Evolutionary conservation across 108 stramenopile species (phyloP).

Genomic region (Cyclotella baltica): DNA sequence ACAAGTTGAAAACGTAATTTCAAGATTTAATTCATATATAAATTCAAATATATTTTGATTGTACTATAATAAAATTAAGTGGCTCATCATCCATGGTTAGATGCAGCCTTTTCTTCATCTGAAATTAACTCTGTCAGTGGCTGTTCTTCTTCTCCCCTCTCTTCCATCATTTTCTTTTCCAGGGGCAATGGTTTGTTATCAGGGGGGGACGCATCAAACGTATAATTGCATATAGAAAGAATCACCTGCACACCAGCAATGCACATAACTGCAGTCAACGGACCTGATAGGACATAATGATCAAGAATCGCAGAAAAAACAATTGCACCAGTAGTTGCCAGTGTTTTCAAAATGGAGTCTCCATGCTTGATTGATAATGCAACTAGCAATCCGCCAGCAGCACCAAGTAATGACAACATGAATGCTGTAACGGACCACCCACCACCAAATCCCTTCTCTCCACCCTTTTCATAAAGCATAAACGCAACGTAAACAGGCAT

Average conservation of each 20-base stretch:
- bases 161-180: conserved; percentile 21
- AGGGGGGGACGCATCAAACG: conserved; percentile 73
- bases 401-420: conserved; percentile 72
- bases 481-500: conserved; percentile 78
- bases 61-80: not conserved
- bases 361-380: conserved; percentile 95
- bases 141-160: conserved; percentile 29
- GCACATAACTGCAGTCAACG: conserved; percentile 78
- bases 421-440: conserved; percentile 77
- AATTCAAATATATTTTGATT: not conserved
- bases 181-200: conserved; percentile 26
- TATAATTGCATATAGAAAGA: conserved; percentile 83
- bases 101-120: not conserved
- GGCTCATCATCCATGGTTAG: not conserved
- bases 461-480: conserved; percentile 66
- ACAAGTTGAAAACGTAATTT: not conserved
- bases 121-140: conserved; percentile 2
- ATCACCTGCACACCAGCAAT: conserved; percentile 85
- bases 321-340: conserved; percentile 91
- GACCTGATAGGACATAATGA: conserved; percentile 74
- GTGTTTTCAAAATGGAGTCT: conserved; percentile 93
- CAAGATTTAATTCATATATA: too few species aligned
- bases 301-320: conserved; percentile 76
- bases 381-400: conserved; percentile 92
- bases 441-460: conserved; percentile 64